Conservation (phyloP, 2,329 filamentous ascomycete species). For the Kalaharituber pfeilii region DNA sequence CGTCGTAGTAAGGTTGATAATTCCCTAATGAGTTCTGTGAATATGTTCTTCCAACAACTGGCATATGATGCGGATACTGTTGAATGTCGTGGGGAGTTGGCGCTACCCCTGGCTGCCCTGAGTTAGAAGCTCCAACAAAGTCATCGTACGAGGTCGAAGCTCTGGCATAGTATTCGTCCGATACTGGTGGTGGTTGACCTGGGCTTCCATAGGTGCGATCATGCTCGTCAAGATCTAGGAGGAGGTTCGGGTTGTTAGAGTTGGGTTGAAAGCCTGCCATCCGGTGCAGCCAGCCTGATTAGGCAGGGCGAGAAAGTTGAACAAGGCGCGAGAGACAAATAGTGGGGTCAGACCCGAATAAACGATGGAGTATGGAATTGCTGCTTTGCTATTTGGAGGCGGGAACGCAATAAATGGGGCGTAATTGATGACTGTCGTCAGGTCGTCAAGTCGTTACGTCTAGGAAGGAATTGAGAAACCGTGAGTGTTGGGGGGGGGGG, state of each 20-base stretch:
- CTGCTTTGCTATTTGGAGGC: no score
- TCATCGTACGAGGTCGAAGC: slow-evolving; percentile 18
- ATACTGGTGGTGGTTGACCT: slow-evolving; percentile 19
- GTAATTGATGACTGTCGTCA: no score
- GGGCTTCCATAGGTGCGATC: slow-evolving; percentile 22
- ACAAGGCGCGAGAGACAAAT: no score
- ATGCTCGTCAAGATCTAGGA: slow-evolving; percentile 23
- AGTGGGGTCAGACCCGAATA: no score
- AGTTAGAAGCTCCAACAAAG: slow-evolving; percentile 13
- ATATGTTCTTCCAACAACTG: slow-evolving; percentile 26
- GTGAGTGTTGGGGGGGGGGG: no score
- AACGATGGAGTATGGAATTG: no score
- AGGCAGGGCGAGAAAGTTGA: not conserved
- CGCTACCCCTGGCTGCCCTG: not conserved
- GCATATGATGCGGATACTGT: slow-evolving; percentile 20
- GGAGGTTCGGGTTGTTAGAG: no score
- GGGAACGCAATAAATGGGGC: no score
- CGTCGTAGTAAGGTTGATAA: slow-evolving; percentile 73
- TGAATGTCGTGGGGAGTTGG: not conserved
- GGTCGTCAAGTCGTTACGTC: no score
- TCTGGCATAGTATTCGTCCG: slow-evolving; percentile 18
- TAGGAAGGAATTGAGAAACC: no score
- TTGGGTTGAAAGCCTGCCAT: slow-evolving; percentile 18
- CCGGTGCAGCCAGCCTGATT: not conserved
- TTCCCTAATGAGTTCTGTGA: slow-evolving; percentile 71